phyloP scores from a whole-genome alignment of 345 rosid species.

The Bruguiera parviflora region DNA sequence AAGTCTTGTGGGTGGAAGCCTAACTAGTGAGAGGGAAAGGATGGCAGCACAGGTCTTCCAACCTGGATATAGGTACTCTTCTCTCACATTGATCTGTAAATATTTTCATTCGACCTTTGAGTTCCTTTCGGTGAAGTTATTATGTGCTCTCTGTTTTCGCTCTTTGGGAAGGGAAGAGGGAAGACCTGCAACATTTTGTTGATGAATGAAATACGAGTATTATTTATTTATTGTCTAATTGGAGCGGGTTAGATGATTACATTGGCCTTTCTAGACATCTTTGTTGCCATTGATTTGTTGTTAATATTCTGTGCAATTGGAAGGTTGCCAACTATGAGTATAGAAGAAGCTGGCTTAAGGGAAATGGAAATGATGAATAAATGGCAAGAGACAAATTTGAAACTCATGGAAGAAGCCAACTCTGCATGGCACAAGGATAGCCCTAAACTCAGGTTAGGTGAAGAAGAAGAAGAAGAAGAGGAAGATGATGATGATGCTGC shows the following conservation, averaged over 20 bases:
- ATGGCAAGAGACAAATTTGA: conserved; percentile 76
- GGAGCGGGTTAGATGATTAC: background rate
- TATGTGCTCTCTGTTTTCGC: background rate
- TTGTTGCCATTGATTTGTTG: conserved; percentile 1
- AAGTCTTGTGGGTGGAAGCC: conserved; percentile 61
- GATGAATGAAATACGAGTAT: background rate
- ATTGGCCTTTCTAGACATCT: background rate
- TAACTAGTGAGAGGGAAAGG: conserved; percentile 72
- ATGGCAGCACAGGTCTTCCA: conserved; percentile 89
- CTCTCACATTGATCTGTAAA: background rate
- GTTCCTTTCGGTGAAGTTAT: too few relatives aligned
- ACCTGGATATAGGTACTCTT: conserved; percentile 63
- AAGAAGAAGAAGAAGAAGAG: conserved; percentile 53
- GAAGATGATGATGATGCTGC: conserved; percentile 72
- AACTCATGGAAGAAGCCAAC: conserved; percentile 87
- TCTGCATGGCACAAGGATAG: conserved; percentile 77
- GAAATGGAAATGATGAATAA: conserved; percentile 95
- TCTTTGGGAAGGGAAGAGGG: background rate
- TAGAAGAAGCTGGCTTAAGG: conserved; percentile 92
- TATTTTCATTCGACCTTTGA: too few relatives aligned
- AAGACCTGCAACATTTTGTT: too few relatives aligned
- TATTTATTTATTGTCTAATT: background rate
- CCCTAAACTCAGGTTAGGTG: conserved; percentile 32
- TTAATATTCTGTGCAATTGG: conserved; percentile 8
- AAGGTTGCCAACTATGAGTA: conserved; percentile 98